A percentile compares a stretch with the other conserved stretches of the same genome.
phyloP scores from a whole-genome alignment of 495 filamentous ascomycete species.

The Aspergillus bridgeri region DNA sequence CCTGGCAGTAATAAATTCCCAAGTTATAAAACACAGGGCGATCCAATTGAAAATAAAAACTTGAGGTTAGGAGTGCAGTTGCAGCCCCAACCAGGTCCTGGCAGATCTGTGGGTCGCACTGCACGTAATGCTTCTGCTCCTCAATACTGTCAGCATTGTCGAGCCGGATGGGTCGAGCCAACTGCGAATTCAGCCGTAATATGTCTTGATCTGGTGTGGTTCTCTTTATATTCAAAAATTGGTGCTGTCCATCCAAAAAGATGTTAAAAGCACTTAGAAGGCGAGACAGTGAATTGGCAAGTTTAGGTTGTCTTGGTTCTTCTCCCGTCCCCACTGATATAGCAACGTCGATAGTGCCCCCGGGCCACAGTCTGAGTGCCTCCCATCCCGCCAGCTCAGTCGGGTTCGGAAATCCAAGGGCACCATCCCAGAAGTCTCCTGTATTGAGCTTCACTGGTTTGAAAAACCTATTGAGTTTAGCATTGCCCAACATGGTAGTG shows the following conservation, averaged over 20 bases:
- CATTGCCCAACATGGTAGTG: background rate
- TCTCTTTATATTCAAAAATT: constrained; percentile 11
- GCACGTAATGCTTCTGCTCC: background rate
- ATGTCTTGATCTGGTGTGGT: background rate
- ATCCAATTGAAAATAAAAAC: constrained; percentile 21
- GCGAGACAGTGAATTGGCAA: constrained; percentile 17
- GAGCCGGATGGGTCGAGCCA: constrained; percentile 17
- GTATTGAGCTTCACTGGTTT: constrained; percentile 14
- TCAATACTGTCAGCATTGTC: constrained; percentile 15
- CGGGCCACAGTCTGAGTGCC: constrained; percentile 18
- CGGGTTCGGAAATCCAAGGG: constrained; percentile 31
- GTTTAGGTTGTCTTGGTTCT: constrained; percentile 2
- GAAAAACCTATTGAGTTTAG: constrained; percentile 15
- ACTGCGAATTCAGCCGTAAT: constrained; percentile 20
- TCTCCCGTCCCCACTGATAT: constrained; percentile 28
- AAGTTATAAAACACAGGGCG: constrained; percentile 5
- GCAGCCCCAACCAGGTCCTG: constrained; percentile 6
- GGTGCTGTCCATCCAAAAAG: constrained; percentile 21
- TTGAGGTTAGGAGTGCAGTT: constrained; percentile 16
- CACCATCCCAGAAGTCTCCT: constrained; percentile 32
- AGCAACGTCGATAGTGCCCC: constrained; percentile 16
- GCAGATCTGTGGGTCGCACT: constrained; percentile 8
- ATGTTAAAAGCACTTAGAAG: constrained; percentile 21
- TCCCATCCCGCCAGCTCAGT: constrained; percentile 31
- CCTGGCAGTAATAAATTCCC: constrained; percentile 15